These are phyloP conservation scores for Gossypium rotundifolium DNA, from an alignment of 345 rosid species.

Conservation along the genomic window DNA sequence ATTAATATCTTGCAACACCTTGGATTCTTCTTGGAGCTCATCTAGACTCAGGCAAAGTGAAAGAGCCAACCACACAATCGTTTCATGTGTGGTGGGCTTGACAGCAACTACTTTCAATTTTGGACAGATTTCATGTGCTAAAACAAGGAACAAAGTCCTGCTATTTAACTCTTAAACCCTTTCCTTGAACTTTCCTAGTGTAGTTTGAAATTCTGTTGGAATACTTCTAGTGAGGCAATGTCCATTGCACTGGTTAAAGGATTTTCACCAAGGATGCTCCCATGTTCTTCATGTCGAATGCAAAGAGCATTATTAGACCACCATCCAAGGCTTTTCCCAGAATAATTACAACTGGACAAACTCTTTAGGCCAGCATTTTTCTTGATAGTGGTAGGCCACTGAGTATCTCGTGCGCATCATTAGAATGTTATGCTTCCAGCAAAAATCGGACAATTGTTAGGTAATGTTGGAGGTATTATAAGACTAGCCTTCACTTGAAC, in stretches of 20 bases:
- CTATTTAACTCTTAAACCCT: conserved; percentile 75
- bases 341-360: conserved; percentile 80
- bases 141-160: conserved; percentile 49
- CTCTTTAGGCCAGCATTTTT: conserved; percentile 74
- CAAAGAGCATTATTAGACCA: conserved; percentile 86
- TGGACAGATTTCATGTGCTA: conserved; percentile 83
- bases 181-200: conserved; percentile 82
- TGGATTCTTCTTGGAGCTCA: conserved; percentile 62
- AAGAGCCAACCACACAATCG: conserved; percentile 85
- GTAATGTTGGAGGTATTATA: conserved; percentile 80
- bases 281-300: conserved; percentile 92
- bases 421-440: conserved; percentile 64
- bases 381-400: conserved; percentile 84
- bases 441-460: conserved; percentile 65
- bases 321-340: conserved; percentile 98
- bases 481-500: conserved; percentile 5
- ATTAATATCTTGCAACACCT: conserved; percentile 53
- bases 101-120: conserved; percentile 89
- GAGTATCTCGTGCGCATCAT: conserved; percentile 98
- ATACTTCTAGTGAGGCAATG: conserved; percentile 73
- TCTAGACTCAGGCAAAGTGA: conserved; percentile 80
- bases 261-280: conserved; percentile 95
- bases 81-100: conserved; percentile 71
- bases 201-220: conserved; percentile 60
- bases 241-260: conserved; percentile 93